phyloP scores from a whole-genome alignment of 2,329 filamentous ascomycete species.

The Ascochyta rabiei region DNA sequence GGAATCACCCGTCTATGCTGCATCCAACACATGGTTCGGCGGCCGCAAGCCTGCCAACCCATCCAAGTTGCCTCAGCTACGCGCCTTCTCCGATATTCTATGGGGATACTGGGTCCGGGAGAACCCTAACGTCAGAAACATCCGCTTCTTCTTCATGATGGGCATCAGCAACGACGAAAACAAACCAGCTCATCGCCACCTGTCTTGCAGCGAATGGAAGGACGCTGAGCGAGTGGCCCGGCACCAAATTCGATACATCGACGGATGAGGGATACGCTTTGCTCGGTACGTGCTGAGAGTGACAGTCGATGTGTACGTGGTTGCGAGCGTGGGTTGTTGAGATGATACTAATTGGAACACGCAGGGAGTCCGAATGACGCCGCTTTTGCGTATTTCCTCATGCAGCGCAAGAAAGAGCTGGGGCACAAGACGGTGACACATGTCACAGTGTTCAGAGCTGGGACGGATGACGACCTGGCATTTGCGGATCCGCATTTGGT shows the following conservation, averaged over 20 bases:
- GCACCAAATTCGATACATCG: slow-evolving; percentile 14
- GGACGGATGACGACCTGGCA: slow-evolving; percentile 16
- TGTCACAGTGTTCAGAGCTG: slow-evolving; percentile 20
- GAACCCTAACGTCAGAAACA: slow-evolving; percentile 18
- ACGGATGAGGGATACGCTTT: slow-evolving; percentile 26
- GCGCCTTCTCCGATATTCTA: slow-evolving; percentile 24
- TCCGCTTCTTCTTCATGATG: slow-evolving; percentile 28
- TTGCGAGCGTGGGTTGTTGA: background rate
- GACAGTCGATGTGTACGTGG: background rate
- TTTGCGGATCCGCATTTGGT: slow-evolving; percentile 23
- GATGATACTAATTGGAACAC: background rate
- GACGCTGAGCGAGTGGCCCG: slow-evolving; percentile 25
- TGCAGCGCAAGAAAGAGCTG: slow-evolving; percentile 27
- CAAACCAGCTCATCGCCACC: slow-evolving; percentile 22
- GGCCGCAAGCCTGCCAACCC: background rate
- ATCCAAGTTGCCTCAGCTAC: slow-evolving; percentile 21
- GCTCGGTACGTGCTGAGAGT: slow-evolving; percentile 14
- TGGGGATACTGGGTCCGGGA: slow-evolving; percentile 28
- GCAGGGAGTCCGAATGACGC: slow-evolving; percentile 27
- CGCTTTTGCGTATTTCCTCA: slow-evolving; percentile 30
- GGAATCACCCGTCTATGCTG: slow-evolving; percentile 15
- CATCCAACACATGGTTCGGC: slow-evolving; percentile 14
- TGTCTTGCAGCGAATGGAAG: slow-evolving; percentile 10
- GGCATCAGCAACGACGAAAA: slow-evolving; percentile 26
- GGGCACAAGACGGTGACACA: slow-evolving; percentile 24